These are phyloP conservation scores for Pichia deserticola DNA, from an alignment of 805 yeast species.

Conservation along the genomic window DNA sequence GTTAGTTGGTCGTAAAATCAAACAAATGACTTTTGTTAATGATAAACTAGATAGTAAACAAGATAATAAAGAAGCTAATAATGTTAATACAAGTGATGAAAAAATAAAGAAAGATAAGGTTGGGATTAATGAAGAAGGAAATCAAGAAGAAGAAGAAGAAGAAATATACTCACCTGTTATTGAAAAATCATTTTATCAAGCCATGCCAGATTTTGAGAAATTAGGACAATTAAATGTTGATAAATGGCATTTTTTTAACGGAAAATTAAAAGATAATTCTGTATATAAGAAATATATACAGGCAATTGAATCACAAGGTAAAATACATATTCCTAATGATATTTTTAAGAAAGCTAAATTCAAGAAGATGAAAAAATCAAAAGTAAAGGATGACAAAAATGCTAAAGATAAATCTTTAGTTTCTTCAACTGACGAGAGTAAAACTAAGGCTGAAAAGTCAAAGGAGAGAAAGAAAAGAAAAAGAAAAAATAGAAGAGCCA, in stretches of 20 bases:
- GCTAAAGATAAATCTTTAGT: not conserved
- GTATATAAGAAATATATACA: conserved; percentile 1
- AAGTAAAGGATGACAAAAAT: not conserved
- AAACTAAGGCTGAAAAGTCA: not conserved
- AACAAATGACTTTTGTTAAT: conserved; percentile 20
- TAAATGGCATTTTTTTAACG: conserved; percentile 1
- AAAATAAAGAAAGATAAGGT: not conserved
- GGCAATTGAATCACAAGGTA: not conserved
- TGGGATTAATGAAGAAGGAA: not conserved
- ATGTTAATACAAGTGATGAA: not conserved
- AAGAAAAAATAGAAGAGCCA: not conserved
- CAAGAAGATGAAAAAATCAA: not conserved
- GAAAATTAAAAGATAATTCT: conserved; percentile 1
- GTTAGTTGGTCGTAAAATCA: conserved; percentile 23
- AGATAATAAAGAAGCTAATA: too few relatives aligned
- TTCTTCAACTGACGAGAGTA: not conserved
- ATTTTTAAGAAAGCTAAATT: not conserved
- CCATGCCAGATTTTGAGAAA: conserved; percentile 19
- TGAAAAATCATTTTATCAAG: conserved; percentile 28
- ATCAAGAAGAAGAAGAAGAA: conserved; percentile 7
- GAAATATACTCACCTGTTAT: conserved; percentile 28
- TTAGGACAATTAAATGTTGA: conserved; percentile 7
- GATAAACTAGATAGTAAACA: not conserved
- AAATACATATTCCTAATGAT: not conserved
- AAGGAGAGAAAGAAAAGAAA: conserved; percentile 1